Base-by-base conservation (phyloP, 129 eudicot genomes). In the Helianthus tuberosus region DNA sequence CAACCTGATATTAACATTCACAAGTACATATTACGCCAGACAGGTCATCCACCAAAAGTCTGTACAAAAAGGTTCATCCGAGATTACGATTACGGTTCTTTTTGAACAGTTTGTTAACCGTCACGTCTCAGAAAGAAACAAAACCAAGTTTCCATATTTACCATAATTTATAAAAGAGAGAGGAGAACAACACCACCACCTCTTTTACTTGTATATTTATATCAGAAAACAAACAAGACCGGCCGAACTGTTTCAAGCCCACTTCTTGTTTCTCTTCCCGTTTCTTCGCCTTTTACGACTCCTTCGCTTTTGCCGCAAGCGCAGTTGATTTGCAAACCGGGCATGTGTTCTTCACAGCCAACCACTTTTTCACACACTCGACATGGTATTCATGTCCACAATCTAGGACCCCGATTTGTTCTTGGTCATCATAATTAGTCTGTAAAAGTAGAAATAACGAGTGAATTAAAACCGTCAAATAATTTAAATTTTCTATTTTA, bases 371-470 rank as follows among this genome's bases (percentile, higher is more conserved):
- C 48, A 91, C 75, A 81, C 99, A 94, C 5, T 85, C 99, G 10
- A 77, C 82, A 78, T 91, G 99, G 73, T 91, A 94, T 72, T 91
- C 91, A 9, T 94, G 99, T 48, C 96, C 96, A 55, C 99, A 94
- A n/a, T 91, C 88, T 25, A 94, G 86, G 39, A 67, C 81, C 71
- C 96, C 96, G 29, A 88, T 79, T 20, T 58, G 77, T 20, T 91
- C 96, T 50, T 66, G 76, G 68, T 88, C 70, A 78, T 85, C 84
- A 54, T 94, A 94, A 52, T 90, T 91, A 11, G 70, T 81, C 98
- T 94, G 82, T 43, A 48, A 54, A 64, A 47, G 44, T 3, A 58
- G 46, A 79, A 32, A 72, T 53, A 16, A 36, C 11, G 13, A 47
- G 13, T 61, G 20, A 61, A 61, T 32, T 20, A n/a, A 51, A 51